Percentiles rank a stretch among this genome's conserved stretches.
Evolutionary conservation across 2,329 filamentous ascomycete genomes (phyloP).

Genomic region (Penicillium brevicompactum): DNA sequence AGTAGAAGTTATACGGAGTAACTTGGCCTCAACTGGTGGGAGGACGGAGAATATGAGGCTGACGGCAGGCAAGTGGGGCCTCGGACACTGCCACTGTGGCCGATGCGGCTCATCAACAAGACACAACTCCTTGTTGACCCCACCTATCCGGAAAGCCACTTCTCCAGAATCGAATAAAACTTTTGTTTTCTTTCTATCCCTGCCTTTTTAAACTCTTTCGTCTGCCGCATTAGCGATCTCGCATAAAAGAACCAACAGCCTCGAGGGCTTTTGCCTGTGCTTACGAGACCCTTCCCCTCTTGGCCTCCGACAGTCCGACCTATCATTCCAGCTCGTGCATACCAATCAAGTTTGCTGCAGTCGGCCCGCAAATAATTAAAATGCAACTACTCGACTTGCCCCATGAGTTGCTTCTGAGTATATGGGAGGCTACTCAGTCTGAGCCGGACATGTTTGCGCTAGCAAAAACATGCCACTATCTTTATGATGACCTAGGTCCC

Average conservation of each 20-base stretch:
- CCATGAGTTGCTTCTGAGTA: slow-evolving; percentile 4
- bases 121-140: background rate
- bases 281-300: background rate
- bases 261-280: background rate
- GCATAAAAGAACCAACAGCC: background rate
- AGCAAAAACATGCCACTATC: slow-evolving; percentile 7
- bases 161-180: background rate
- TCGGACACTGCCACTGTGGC: background rate
- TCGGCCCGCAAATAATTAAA: background rate
- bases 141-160: background rate
- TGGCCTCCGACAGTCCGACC: background rate
- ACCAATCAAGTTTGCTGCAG: background rate
- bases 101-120: background rate
- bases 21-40: background rate
- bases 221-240: background rate
- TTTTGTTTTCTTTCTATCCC: too few species aligned
- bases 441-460: slow-evolving; percentile 5
- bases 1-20: background rate
- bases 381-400: slow-evolving; percentile 10
- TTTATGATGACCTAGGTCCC: slow-evolving; percentile 2
- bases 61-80: background rate
- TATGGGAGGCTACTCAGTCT: slow-evolving; percentile 6
- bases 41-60: background rate
- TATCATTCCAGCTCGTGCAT: background rate
- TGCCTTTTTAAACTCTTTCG: background rate